Evolutionary conservation across 2,329 filamentous ascomycete genomes (phyloP).

Genomic region (Ophiostoma novo-ulmi): DNA sequence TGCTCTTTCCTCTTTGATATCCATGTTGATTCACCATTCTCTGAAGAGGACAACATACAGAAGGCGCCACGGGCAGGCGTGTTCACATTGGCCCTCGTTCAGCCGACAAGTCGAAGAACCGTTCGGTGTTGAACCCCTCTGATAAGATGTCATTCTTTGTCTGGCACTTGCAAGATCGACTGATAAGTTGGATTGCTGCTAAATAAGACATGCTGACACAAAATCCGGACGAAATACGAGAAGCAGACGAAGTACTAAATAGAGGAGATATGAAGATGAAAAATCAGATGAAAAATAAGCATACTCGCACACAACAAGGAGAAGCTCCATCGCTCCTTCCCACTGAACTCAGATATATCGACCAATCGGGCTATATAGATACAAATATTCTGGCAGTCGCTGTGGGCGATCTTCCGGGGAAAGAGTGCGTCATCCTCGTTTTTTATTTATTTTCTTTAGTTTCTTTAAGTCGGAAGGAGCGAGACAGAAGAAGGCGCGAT

Average conservation of each 20-base stretch:
- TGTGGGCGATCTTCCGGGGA: not conserved
- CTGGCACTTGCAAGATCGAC: not conserved
- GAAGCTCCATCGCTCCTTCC: not conserved
- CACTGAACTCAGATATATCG: not conserved
- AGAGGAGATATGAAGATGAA: no score
- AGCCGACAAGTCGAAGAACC: not conserved
- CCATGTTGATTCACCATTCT: not conserved
- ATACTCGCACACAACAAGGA: not conserved
- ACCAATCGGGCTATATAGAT: not conserved
- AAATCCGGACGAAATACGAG: no score
- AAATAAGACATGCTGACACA: not conserved
- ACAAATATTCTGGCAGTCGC: not conserved
- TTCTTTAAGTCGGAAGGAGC: not conserved
- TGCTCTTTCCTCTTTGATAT: conserved; percentile 5
- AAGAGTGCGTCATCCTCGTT: not conserved
- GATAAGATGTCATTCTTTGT: not conserved
- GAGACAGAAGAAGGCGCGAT: no score
- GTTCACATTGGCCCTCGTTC: not conserved
- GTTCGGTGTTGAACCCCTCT: not conserved
- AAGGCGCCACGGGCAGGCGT: not conserved
- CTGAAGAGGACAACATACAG: not conserved
- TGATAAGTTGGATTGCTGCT: not conserved
- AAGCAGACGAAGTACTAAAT: no score
- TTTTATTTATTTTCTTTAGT: not conserved
- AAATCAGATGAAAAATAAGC: no score